phyloP scores from a whole-genome alignment of 805 yeast species.

The Grigorovia humatica region DNA sequence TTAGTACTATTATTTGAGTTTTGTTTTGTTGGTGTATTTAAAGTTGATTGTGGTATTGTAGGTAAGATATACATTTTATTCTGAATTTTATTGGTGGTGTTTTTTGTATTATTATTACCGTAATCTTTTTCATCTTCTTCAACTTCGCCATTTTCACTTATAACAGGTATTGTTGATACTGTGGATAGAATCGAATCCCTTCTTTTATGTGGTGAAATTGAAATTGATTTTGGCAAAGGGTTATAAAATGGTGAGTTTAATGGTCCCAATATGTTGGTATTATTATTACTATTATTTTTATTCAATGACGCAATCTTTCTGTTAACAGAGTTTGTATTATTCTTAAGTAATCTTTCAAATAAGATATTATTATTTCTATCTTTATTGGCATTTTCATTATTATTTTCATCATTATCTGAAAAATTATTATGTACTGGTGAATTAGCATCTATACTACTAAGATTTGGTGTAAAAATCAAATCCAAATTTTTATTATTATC shows the following conservation, averaged over 20 bases:
- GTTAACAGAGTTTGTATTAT: background rate
- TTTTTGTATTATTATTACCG: constrained; percentile 1
- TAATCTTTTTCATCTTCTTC: background rate
- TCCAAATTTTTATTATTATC: background rate
- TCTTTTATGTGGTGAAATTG: constrained; percentile 11
- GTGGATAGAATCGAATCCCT: constrained; percentile 23
- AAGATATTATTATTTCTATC: background rate
- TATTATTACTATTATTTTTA: background rate
- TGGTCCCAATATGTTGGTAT: background rate
- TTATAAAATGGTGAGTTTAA: constrained; percentile 4
- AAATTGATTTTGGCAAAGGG: constrained; percentile 4
- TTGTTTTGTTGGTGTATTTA: constrained; percentile 17
- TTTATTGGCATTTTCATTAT: background rate
- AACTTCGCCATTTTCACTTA: constrained; percentile 14
- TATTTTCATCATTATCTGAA: background rate
- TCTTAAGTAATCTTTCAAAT: background rate
- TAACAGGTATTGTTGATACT: constrained; percentile 25
- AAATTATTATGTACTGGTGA: background rate
- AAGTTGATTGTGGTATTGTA: constrained; percentile 23
- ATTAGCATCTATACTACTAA: background rate
- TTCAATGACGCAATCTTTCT: background rate
- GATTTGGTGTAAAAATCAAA: background rate
- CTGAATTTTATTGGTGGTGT: background rate
- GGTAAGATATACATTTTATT: constrained; percentile 15
- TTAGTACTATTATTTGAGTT: background rate